Percentiles rank a stretch among this genome's conserved stretches.
phyloP scores from a whole-genome alignment of 352 stramenopile genomes.

The Pythium phragmiticola region DNA sequence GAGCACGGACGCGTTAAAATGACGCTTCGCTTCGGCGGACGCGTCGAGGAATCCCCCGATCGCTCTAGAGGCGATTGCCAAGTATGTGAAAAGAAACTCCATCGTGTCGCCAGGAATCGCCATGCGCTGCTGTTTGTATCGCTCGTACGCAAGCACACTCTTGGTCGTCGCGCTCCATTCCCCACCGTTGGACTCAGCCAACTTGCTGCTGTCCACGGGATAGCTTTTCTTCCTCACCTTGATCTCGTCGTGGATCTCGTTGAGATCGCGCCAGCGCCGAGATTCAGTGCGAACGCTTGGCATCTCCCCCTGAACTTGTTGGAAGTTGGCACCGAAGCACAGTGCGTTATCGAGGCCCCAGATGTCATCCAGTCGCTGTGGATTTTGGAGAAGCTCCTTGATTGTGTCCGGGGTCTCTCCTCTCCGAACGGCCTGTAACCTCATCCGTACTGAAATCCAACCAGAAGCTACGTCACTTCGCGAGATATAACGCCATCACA shows the following conservation, averaged over 20 bases:
- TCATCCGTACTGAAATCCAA: slow-evolving; percentile 16
- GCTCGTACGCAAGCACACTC: slow-evolving; percentile 24
- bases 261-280: slow-evolving; percentile 30
- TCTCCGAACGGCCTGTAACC: slow-evolving; percentile 11
- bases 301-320: slow-evolving; percentile 17
- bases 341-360: slow-evolving; percentile 20
- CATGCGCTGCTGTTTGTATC: slow-evolving; percentile 26
- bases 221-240: slow-evolving; percentile 4
- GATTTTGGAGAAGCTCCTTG: slow-evolving; percentile 23
- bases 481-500: slow-evolving; percentile 33
- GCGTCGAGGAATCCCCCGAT: slow-evolving; percentile 25
- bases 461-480: slow-evolving; percentile 22
- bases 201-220: no score
- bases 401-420: slow-evolving; percentile 13
- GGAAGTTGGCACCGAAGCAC: slow-evolving; percentile 26
- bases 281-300: slow-evolving; percentile 26
- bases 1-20: slow-evolving; percentile 23
- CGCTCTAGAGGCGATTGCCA: slow-evolving; percentile 25
- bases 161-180: slow-evolving; percentile 27
- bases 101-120: slow-evolving; percentile 27
- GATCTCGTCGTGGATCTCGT: slow-evolving; percentile 28
- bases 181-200: slow-evolving; percentile 23
- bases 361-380: slow-evolving; percentile 14
- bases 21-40: slow-evolving; percentile 23
- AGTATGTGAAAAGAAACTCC: slow-evolving; percentile 27